phyloP scores from a whole-genome alignment of 768 basidiomycete genomes.

The Coprinopsis sp. region DNA sequence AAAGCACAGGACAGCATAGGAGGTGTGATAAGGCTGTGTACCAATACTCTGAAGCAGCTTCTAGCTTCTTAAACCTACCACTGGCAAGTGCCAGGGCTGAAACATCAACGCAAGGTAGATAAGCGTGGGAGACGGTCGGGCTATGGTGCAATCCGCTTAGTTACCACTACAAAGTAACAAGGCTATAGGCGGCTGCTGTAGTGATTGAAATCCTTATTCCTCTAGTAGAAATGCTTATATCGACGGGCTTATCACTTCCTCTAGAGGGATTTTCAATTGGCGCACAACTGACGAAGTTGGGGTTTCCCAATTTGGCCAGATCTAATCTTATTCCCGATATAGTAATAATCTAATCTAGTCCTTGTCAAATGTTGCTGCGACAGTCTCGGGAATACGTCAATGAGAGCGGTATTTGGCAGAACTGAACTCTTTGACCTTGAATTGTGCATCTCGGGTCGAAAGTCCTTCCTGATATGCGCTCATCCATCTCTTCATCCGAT shows the following conservation, averaged over 20 bases:
- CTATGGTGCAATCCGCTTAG: conserved; percentile 3
- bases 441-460: conserved; percentile 23
- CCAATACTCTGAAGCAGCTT: too few species aligned
- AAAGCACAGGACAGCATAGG: too few species aligned
- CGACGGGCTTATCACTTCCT: neutral
- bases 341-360: conserved; percentile 9
- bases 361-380: conserved; percentile 11
- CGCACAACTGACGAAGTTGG: conserved; percentile 1
- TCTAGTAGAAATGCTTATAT: neutral
- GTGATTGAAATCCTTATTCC: neutral
- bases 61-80: too few species aligned
- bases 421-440: conserved; percentile 26
- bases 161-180: neutral
- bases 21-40: too few species aligned
- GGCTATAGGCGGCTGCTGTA: neutral
- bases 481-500: conserved; percentile 26
- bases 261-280: neutral
- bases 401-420: conserved; percentile 26
- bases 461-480: conserved; percentile 28
- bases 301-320: neutral
- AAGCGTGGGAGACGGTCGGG: too few species aligned
- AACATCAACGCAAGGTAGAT: too few species aligned
- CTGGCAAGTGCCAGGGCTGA: too few species aligned
- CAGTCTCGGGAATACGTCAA: conserved; percentile 16
- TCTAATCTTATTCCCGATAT: conserved; percentile 5